Base-by-base conservation (phyloP, 2,329 filamentous ascomycete species). In the Scopulariopsis brevicaulis region DNA sequence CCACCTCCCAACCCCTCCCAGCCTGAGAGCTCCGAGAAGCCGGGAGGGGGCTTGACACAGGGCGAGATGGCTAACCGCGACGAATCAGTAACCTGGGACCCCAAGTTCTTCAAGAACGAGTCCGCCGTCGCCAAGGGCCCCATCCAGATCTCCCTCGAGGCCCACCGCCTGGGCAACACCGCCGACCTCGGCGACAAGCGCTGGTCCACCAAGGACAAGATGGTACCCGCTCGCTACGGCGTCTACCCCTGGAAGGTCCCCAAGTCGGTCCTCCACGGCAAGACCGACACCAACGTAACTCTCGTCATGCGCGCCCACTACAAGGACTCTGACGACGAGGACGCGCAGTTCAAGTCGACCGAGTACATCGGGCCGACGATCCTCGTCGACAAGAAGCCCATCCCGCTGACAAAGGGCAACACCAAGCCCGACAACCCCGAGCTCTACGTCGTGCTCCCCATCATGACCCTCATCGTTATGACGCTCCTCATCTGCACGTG, bases 41-140 rank as follows among this genome's bases (percentile, higher is more conserved):
- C 40, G 3, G 14, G 40, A n/a, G 18, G 20, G n/a, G 12, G 22
- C 8, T 28, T 43, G 34, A 43, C 12, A 25, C 24, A 40, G 34
- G 15, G n/a, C 15, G 43, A 37, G 35, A 59, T 62, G 50, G 62
- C 60, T 7, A 43, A 32, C n/a, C 25, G 18, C n/a, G 2, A 35
- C 15, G 28, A 32, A 3, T 8, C 53, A 83, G 80, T 83, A 57
- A 81, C 78, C 32, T 83, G 80, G 80, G 79, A 84, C 62, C 71
- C 79, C 25, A 68, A 73, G 55, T 78, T 71, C 68, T 82, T 80
- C 70, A 70, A 71, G 63, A 65, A 69, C 54, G 68, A 71, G 58
- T 72, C 74, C 63, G 70, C 69, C 25, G 72, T 70, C 53, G 56
- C 59, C 53, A 52, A 55, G 60, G 71, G 71, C 62, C 56, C 63